These are phyloP conservation scores for Pseudocercospora macadamiae DNA, from an alignment of 2,329 filamentous ascomycete species.

Conservation along the genomic window DNA sequence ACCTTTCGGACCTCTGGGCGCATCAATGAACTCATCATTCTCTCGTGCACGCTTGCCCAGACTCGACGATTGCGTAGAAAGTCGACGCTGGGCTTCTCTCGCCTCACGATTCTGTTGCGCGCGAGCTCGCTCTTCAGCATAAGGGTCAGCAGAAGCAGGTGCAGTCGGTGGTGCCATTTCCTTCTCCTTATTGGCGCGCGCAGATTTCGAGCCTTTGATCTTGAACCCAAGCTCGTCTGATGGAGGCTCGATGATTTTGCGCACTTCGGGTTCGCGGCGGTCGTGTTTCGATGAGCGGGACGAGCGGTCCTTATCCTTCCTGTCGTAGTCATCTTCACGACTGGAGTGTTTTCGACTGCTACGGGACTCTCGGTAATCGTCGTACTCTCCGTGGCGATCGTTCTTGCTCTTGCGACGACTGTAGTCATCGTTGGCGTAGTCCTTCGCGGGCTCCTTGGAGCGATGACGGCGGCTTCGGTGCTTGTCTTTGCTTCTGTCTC, in stretches of 20 bases:
- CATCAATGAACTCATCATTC: slow-evolving; percentile 28
- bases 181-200: slow-evolving; percentile 24
- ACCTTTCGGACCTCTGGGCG: slow-evolving; percentile 53
- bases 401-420: slow-evolving; percentile 42
- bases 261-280: slow-evolving; percentile 40
- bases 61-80: slow-evolving; percentile 43
- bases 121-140: slow-evolving; percentile 39
- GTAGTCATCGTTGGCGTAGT: slow-evolving; percentile 32
- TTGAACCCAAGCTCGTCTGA: slow-evolving; percentile 51
- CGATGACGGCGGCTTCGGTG: slow-evolving; percentile 44
- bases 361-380: slow-evolving; percentile 30
- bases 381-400: slow-evolving; percentile 31
- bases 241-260: slow-evolving; percentile 29
- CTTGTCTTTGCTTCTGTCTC: slow-evolving; percentile 50
- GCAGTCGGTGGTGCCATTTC: slow-evolving; percentile 32
- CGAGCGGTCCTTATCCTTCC: slow-evolving; percentile 49
- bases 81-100: slow-evolving; percentile 68
- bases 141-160: slow-evolving; percentile 33
- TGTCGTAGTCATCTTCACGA: slow-evolving; percentile 53
- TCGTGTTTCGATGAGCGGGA: slow-evolving; percentile 42
- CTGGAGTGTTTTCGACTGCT: slow-evolving; percentile 46
- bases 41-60: slow-evolving; percentile 41
- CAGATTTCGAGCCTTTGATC: slow-evolving; percentile 47
- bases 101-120: slow-evolving; percentile 54
- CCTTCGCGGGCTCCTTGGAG: slow-evolving; percentile 42